Conservation (phyloP, 2,329 filamentous ascomycete genomes). For the Talaromyces piceae region DNA sequence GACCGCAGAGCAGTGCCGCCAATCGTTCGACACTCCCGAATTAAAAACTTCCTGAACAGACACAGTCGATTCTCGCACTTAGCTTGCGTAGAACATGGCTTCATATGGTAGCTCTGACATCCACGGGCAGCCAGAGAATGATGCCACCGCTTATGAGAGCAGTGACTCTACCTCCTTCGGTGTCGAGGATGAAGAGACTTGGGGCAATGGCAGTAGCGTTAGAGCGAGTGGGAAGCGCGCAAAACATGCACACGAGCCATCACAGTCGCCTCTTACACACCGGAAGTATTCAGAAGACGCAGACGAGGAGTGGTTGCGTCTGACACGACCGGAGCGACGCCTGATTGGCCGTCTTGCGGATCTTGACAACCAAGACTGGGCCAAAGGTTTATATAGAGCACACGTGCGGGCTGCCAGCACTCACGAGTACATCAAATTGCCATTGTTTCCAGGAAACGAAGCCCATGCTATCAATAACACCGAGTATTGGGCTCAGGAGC, state of each 20-base stretch:
- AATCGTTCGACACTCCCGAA: background rate
- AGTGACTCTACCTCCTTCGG: background rate
- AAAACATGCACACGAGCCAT: background rate
- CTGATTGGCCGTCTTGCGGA: background rate
- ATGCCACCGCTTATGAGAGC: background rate
- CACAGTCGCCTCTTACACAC: background rate
- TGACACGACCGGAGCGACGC: background rate
- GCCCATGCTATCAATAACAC: background rate
- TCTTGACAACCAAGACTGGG: background rate
- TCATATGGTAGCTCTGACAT: background rate
- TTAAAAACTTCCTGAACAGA: conserved; percentile 34
- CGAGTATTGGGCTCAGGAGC: background rate
- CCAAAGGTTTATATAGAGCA: background rate
- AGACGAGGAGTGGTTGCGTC: background rate
- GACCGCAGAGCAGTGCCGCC: background rate
- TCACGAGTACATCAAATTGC: too few species aligned
- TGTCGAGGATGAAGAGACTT: background rate
- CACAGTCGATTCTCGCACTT: too few species aligned
- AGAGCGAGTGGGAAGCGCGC: background rate
- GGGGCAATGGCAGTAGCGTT: background rate
- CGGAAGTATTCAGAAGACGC: background rate
- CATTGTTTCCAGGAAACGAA: background rate
- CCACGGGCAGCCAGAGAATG: background rate
- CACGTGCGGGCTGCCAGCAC: too few species aligned
- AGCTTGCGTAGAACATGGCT: background rate